Evolutionary conservation across 768 basidiomycete species (phyloP), one percentile per base, ranked within the genome.

Genomic region (Suillus sp.): DNA sequence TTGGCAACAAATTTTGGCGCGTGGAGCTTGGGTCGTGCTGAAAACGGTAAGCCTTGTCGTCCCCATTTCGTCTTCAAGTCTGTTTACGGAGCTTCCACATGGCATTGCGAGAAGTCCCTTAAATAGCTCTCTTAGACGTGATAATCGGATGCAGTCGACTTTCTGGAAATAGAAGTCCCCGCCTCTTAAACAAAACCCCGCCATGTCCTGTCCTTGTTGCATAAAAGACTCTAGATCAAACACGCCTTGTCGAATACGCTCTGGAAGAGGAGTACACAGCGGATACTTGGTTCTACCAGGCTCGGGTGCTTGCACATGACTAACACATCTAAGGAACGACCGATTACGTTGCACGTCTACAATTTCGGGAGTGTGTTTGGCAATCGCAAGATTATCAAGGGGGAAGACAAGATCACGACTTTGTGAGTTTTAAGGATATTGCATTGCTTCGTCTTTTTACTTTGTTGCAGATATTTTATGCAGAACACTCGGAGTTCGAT

Each of bases 291-390:
- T 27, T 11, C 62, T 48, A 47, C 32, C 59, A 25, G 57, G 35
- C 56, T 63, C 20, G 45, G 30, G 30, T 22, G 18, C 20, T 48
- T 42, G 18, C 34, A 40, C 5, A 67, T 61, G 66, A 27, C 42
- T 16, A 40, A 27, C 25, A 62, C 63, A 18, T 42, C 16, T 2
- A 14, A 25, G 1, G 65, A 61, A 42, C 64, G 14, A 30, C 64
- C 45, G 18, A 40, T 66, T 18, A 72, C 69, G 11, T 59, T 73
- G 35, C 73, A 75, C 53, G 64, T 73, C 37, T 75, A 71, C 63
- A 68, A 67, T 43, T 59, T 68, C 4, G 70, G 70, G 6, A 60
- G 72, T 25, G 53, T 73, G 30, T 56, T 74, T n/a, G 64, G 72
- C n/a, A 69, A 70, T 51, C 63, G 71, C 27, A 69, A 61, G 58